phyloP scores from a whole-genome alignment of 805 yeast genomes.

The Saturnispora besseyi region DNA sequence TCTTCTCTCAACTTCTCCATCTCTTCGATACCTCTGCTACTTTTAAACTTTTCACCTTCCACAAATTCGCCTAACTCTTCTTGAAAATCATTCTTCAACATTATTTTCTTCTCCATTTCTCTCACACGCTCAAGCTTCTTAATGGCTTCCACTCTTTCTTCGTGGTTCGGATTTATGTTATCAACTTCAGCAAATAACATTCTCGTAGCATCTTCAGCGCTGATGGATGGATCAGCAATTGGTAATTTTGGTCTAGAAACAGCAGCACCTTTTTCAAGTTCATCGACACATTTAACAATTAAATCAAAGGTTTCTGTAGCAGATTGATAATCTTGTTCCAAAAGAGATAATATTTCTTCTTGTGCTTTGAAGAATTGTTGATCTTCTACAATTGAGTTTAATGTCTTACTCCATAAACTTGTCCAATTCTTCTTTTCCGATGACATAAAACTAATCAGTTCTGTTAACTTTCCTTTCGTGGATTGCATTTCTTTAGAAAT shows the following conservation, averaged over 20 bases:
- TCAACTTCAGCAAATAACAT: slow-evolving; percentile 76
- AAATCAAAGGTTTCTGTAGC: slow-evolving; percentile 76
- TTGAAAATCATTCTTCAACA: slow-evolving; percentile 57
- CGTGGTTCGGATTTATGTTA: slow-evolving; percentile 76
- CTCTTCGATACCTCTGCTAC: slow-evolving; percentile 85
- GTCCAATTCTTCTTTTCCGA: slow-evolving; percentile 82
- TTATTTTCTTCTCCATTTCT: slow-evolving; percentile 54
- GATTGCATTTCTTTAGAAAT: slow-evolving; percentile 55
- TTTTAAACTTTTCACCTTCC: slow-evolving; percentile 63
- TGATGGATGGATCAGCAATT: slow-evolving; percentile 47
- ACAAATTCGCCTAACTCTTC: slow-evolving; percentile 84
- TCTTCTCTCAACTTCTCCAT: slow-evolving; percentile 58
- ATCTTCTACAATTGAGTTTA: slow-evolving; percentile 85
- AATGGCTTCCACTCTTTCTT: slow-evolving; percentile 78
- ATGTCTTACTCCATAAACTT: slow-evolving; percentile 82
- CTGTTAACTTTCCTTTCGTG: slow-evolving; percentile 44
- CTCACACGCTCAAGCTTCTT: slow-evolving; percentile 78
- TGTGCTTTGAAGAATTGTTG: slow-evolving; percentile 88
- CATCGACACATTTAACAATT: slow-evolving; percentile 73
- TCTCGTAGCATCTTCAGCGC: slow-evolving; percentile 52
- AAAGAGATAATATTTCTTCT: slow-evolving; percentile 72
- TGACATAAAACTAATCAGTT: slow-evolving; percentile 51
- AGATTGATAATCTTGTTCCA: slow-evolving; percentile 70
- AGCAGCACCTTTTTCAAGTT: slow-evolving; percentile 58
- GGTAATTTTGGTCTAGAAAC: slow-evolving; percentile 29